These are phyloP conservation scores for Stachybotrys elegans DNA, from an alignment of 2,329 filamentous ascomycete genomes.

Conservation along the genomic window DNA sequence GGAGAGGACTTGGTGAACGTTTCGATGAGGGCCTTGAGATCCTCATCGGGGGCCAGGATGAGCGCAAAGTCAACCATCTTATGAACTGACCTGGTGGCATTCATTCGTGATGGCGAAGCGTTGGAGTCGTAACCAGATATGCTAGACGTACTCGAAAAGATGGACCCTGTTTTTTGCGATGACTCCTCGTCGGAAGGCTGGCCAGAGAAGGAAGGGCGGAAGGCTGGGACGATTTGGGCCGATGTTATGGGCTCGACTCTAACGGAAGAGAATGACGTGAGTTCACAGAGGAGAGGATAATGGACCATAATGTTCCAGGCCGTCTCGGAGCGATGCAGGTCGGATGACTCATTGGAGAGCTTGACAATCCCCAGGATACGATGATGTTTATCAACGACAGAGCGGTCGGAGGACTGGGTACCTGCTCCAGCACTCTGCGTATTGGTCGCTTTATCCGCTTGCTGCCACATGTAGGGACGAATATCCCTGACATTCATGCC, in stretches of 20 bases:
- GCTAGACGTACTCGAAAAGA: background rate
- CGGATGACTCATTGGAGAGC: constrained; percentile 4
- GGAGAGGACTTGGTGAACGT: background rate
- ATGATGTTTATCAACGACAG: constrained; percentile 1
- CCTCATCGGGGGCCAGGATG: constrained; percentile 1
- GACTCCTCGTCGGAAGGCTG: background rate
- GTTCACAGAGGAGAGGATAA: constrained; percentile 3
- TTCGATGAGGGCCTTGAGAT: constrained; percentile 4
- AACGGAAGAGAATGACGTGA: background rate
- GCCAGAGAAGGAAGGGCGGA: constrained; percentile 4
- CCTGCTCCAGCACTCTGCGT: too few relatives aligned
- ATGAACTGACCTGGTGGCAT: constrained; percentile 3
- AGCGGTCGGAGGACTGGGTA: too few relatives aligned
- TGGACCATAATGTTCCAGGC: constrained; percentile 8
- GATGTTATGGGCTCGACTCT: constrained; percentile 7
- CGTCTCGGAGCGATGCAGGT: constrained; percentile 5
- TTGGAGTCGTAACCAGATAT: background rate
- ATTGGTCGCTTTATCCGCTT: background rate
- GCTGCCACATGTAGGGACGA: constrained; percentile 5
- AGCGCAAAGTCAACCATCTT: constrained; percentile 11
- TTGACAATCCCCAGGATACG: constrained; percentile 1
- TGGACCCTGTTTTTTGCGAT: too few relatives aligned
- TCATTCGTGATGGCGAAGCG: too few relatives aligned
- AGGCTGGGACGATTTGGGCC: constrained; percentile 5
- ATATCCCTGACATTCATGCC: background rate